Evolutionary conservation across 2,329 filamentous ascomycete species (phyloP).

Genomic region (Zymoseptoria brevis): DNA sequence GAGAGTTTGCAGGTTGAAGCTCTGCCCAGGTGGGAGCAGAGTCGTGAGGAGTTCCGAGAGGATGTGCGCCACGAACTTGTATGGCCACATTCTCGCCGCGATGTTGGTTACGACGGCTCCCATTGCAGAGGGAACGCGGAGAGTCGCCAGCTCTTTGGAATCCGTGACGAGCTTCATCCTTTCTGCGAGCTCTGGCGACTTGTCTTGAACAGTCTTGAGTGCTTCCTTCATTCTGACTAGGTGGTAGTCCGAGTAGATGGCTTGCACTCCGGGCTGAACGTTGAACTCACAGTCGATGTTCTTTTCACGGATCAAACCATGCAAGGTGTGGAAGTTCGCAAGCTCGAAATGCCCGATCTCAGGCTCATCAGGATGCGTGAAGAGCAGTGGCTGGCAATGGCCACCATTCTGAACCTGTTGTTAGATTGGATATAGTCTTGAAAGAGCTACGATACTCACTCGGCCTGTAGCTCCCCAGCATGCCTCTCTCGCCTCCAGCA

Average conservation of each 20-base stretch:
- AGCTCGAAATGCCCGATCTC: constrained; percentile 63
- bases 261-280: constrained; percentile 54
- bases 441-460: constrained; percentile 40
- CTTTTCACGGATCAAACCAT: constrained; percentile 49
- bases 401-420: constrained; percentile 38
- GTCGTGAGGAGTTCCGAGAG: constrained; percentile 51
- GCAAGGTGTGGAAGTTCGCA: constrained; percentile 55
- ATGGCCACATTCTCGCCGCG: constrained; percentile 70
- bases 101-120: constrained; percentile 58
- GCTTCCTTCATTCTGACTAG: constrained; percentile 46
- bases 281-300: constrained; percentile 64
- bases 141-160: constrained; percentile 39
- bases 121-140: constrained; percentile 47
- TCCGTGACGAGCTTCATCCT: constrained; percentile 35
- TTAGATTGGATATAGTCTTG: not conserved
- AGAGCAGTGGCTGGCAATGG: constrained; percentile 68
- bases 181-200: constrained; percentile 50
- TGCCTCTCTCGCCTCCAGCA: constrained; percentile 71
- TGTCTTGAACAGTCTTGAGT: constrained; percentile 44
- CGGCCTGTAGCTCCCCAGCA: constrained; percentile 80
- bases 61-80: constrained; percentile 70
- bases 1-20: constrained; percentile 66
- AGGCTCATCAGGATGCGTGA: constrained; percentile 47
- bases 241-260: constrained; percentile 50
- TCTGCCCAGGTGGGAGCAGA: constrained; percentile 12